A percentile compares a stretch with the other conserved stretches of the same genome.
These are phyloP conservation scores for Plantago elongata DNA, from an alignment of 257 asterid species.

Conservation along the genomic window DNA sequence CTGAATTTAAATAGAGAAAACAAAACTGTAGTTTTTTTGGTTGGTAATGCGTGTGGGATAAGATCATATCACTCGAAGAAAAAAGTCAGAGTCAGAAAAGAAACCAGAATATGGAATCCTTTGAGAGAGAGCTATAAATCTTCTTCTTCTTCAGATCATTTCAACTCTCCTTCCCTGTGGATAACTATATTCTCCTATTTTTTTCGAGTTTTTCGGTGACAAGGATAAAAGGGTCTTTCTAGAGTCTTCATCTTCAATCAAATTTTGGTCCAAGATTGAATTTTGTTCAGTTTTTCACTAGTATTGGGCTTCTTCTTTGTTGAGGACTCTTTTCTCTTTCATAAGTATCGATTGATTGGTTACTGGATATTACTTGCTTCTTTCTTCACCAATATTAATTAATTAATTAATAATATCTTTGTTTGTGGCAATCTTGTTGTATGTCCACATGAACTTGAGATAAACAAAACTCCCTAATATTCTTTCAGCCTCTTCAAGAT, in stretches of 20 bases:
- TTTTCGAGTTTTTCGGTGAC: constrained; percentile 5
- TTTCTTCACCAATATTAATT: constrained; percentile 11
- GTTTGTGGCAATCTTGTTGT: neutral
- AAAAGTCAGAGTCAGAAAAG: constrained; percentile 7
- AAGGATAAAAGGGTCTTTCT: constrained; percentile 26
- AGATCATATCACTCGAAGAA: constrained; percentile 18
- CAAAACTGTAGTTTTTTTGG: neutral
- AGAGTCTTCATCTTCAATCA: constrained; percentile 20
- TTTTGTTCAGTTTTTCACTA: neutral
- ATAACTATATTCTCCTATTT: neutral
- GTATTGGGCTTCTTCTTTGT: constrained; percentile 5
- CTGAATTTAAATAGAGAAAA: neutral
- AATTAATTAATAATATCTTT: neutral
- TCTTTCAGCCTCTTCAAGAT: constrained; percentile 13
- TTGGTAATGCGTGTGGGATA: constrained; percentile 26
- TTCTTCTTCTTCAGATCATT: neutral
- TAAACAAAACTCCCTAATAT: neutral
- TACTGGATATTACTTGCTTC: neutral
- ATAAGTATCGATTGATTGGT: constrained; percentile 18
- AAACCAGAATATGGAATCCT: constrained; percentile 22
- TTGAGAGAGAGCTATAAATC: constrained; percentile 18
- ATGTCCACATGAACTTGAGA: constrained; percentile 6
- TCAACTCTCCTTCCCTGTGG: too few species aligned
- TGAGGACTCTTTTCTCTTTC: constrained; percentile 6
- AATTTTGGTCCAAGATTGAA: constrained; percentile 16